These are phyloP conservation scores for Hyaloscypha hepaticicola DNA, from an alignment of 495 filamentous ascomycete species.

Conservation along the genomic window DNA sequence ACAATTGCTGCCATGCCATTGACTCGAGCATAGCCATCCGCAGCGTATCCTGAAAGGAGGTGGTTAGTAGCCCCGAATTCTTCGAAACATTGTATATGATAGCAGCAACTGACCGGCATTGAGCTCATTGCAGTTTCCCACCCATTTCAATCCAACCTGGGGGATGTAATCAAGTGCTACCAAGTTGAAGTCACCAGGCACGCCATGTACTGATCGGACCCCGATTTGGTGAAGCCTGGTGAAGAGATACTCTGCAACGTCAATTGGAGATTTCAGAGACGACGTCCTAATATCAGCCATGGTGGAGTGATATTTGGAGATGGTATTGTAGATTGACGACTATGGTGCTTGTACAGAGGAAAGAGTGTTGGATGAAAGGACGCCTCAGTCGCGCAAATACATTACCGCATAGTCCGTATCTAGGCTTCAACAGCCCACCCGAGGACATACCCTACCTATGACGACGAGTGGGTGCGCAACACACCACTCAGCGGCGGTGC, in stretches of 20 bases:
- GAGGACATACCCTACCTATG: too few species aligned
- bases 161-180: constrained; percentile 64
- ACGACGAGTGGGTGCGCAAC: too few species aligned
- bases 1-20: constrained; percentile 71
- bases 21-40: constrained; percentile 76
- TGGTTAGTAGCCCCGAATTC: too few species aligned
- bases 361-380: background rate
- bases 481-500: too few species aligned
- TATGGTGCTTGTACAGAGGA: background rate
- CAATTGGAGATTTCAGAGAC: constrained; percentile 42
- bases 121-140: constrained; percentile 78
- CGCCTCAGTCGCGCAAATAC: background rate
- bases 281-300: constrained; percentile 25
- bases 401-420: too few species aligned
- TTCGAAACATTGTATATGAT: too few species aligned
- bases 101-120: constrained; percentile 66
- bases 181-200: constrained; percentile 74
- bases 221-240: constrained; percentile 67
- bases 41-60: constrained; percentile 59
- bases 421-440: too few species aligned
- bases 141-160: constrained; percentile 65
- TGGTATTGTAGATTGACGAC: background rate
- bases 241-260: constrained; percentile 65
- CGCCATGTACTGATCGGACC: constrained; percentile 63
- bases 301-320: background rate